Conservation (phyloP, 257 asterid species). For the Cinchona pubescens region DNA sequence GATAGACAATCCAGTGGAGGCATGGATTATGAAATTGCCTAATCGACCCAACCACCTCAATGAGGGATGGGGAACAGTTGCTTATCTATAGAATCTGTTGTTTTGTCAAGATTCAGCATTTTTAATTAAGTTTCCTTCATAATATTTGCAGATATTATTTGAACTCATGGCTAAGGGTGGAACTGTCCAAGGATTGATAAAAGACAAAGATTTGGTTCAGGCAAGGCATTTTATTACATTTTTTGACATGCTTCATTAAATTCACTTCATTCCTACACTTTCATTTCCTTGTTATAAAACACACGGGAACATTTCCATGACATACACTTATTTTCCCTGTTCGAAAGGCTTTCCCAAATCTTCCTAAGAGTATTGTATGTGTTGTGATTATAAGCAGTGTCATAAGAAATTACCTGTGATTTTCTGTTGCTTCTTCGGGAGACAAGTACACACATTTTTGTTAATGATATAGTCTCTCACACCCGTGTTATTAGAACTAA, state of each 20-base stretch:
- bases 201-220: slow-evolving; percentile 95
- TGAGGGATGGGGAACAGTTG: neutral
- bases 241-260: neutral
- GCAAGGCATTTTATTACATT: slow-evolving; percentile 44
- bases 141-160: slow-evolving; percentile 67
- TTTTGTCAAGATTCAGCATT: slow-evolving; percentile 6
- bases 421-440: neutral
- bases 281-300: neutral
- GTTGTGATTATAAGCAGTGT: neutral
- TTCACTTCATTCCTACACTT: neutral
- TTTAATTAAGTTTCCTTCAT: slow-evolving; percentile 10
- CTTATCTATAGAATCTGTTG: neutral
- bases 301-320: neutral
- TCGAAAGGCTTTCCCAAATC: neutral
- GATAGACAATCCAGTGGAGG: neutral
- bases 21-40: neutral
- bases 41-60: neutral
- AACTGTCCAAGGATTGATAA: slow-evolving; percentile 80
- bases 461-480: neutral
- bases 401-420: neutral
- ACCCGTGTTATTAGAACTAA: neutral
- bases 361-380: neutral
- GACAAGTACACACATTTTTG: neutral
- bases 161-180: slow-evolving; percentile 93
- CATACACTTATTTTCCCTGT: neutral